A percentile compares a stretch with the other conserved stretches of the same genome.
phyloP scores from a whole-genome alignment of 140 eudicot genomes.

The Oenanthe javanica region DNA sequence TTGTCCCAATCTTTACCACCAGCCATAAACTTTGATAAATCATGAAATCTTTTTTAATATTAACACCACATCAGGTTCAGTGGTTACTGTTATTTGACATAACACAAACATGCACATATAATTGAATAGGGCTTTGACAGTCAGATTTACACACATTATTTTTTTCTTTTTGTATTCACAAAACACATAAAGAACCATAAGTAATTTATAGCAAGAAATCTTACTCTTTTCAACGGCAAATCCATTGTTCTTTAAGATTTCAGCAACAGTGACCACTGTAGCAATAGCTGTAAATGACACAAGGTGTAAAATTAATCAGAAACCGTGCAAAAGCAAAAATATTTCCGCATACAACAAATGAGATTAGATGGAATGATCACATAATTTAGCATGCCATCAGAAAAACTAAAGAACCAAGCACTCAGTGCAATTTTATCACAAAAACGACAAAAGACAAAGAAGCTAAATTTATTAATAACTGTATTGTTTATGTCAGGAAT shows the following conservation, averaged over 20 bases:
- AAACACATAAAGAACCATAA: neutral
- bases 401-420: neutral
- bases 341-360: neutral
- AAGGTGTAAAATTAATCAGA: neutral
- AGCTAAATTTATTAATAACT: neutral
- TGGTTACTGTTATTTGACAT: neutral
- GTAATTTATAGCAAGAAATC: neutral
- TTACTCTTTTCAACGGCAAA: conserved; percentile 67
- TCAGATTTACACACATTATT: neutral
- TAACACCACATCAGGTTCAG: neutral
- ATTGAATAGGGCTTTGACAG: neutral
- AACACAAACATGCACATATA: neutral
- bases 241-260: conserved; percentile 71
- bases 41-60: neutral
- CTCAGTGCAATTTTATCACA: neutral
- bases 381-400: neutral
- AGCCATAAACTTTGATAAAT: neutral
- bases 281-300: conserved; percentile 46
- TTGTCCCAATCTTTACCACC: neutral
- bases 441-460: neutral
- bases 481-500: neutral
- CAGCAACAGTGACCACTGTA: conserved; percentile 66
- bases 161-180: neutral
- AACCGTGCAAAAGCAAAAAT: neutral
- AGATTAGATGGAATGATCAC: neutral